phyloP scores from a whole-genome alignment of 208 protist genomes.

The Leishmania guyanensis region DNA sequence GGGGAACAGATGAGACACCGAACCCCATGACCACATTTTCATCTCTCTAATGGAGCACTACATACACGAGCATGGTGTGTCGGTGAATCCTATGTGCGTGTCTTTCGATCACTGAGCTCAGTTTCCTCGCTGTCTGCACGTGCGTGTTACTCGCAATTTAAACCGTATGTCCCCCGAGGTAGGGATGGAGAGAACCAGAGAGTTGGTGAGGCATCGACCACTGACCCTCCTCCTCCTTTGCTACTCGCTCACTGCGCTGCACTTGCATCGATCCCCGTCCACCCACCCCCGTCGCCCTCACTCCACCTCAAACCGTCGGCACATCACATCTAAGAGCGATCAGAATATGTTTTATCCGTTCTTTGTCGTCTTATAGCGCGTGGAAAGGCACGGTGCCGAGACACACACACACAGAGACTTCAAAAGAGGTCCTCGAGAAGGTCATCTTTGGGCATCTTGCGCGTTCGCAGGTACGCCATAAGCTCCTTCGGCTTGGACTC shows the following conservation, averaged over 20 bases:
- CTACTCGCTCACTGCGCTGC: not conserved
- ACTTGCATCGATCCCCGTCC: not conserved
- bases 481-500: conserved; percentile 44
- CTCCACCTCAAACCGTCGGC: no score
- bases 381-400: not conserved
- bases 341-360: no score
- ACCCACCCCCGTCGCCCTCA: not conserved
- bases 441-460: conserved; percentile 56
- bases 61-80: not conserved
- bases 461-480: conserved; percentile 60
- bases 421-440: conserved; percentile 88
- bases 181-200: not conserved
- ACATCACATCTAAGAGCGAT: not conserved
- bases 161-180: not conserved
- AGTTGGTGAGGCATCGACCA: not conserved
- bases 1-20: not conserved
- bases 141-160: not conserved
- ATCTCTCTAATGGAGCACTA: not conserved
- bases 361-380: not conserved
- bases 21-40: not conserved
- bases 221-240: not conserved
- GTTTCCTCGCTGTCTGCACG: not conserved
- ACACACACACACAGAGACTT: not conserved
- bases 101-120: not conserved
- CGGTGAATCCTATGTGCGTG: not conserved